phyloP scores from a whole-genome alignment of 208 protist species.

The Herpetomonas tarakana region DNA sequence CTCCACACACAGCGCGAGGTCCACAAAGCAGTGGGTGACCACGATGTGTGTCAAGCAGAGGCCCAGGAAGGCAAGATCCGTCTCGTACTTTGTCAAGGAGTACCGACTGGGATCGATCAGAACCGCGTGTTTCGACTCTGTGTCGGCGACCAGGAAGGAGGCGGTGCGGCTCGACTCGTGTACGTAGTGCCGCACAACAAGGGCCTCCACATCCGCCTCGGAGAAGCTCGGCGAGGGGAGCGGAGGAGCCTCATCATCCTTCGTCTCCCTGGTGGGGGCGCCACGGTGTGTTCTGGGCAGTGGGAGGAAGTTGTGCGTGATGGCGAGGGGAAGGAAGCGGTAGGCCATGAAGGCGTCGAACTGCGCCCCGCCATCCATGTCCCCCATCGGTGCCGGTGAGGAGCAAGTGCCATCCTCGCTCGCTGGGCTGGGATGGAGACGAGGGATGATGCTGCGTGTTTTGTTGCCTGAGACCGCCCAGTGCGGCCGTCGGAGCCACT shows the following conservation, averaged over 20 bases:
- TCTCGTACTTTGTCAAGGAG: slow-evolving; percentile 25
- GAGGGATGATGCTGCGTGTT: slow-evolving; percentile 20
- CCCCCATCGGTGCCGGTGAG: too few species aligned
- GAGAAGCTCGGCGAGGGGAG: slow-evolving; percentile 5
- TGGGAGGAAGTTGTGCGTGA: slow-evolving; percentile 43
- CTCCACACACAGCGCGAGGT: slow-evolving; percentile 42
- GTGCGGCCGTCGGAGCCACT: slow-evolving; percentile 13
- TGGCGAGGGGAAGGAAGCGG: slow-evolving; percentile 51
- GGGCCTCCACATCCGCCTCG: not conserved
- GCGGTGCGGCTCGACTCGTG: slow-evolving; percentile 67
- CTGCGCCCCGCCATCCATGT: slow-evolving; percentile 3
- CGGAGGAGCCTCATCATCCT: not conserved
- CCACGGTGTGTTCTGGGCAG: not conserved
- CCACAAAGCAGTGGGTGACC: slow-evolving; percentile 74
- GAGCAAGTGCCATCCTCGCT: not conserved
- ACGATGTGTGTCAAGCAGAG: slow-evolving; percentile 34
- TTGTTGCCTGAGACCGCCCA: slow-evolving; percentile 25
- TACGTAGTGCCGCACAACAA: slow-evolving; percentile 73
- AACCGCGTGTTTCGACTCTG: slow-evolving; percentile 7
- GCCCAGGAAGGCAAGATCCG: slow-evolving; percentile 32
- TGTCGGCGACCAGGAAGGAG: slow-evolving; percentile 64
- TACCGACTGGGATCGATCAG: slow-evolving; percentile 57
- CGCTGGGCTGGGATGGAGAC: slow-evolving; percentile 13
- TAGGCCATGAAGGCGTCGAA: slow-evolving; percentile 62
- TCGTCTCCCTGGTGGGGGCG: not conserved